Percentiles rank a stretch among this genome's conserved stretches.
phyloP scores from a whole-genome alignment of 2,329 filamentous ascomycete species.

The Calonectria hawksworthii region DNA sequence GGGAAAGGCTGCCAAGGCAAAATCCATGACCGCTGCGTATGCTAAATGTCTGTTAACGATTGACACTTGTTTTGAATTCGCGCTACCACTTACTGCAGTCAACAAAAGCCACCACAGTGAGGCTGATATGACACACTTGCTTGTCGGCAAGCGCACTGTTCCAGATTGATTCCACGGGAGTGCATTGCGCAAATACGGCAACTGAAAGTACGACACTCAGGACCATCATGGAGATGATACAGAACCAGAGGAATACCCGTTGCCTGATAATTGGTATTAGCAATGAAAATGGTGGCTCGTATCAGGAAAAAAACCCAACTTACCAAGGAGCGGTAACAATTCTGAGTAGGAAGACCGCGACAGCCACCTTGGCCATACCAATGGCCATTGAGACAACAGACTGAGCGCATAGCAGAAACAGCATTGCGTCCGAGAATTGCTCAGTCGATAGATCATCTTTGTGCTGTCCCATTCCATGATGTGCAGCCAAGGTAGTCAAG shows the following conservation, averaged over 20 bases:
- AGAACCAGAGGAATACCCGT: slow-evolving; percentile 31
- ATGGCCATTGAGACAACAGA: slow-evolving; percentile 26
- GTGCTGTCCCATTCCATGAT: slow-evolving; percentile 29
- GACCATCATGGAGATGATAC: slow-evolving; percentile 25
- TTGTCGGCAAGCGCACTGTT: slow-evolving; percentile 17
- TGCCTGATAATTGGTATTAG: slow-evolving; percentile 7
- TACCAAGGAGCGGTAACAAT: slow-evolving; percentile 32
- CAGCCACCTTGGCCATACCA: slow-evolving; percentile 29
- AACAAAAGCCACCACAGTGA: slow-evolving; percentile 26
- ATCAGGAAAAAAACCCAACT: not conserved
- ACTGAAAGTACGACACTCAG: slow-evolving; percentile 21
- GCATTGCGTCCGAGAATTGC: slow-evolving; percentile 21
- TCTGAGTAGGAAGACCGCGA: slow-evolving; percentile 27
- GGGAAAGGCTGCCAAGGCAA: slow-evolving; percentile 25
- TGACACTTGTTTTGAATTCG: rapidly evolving
- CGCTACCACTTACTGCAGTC: slow-evolving; percentile 17
- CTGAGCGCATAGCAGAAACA: slow-evolving; percentile 18
- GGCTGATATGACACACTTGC: slow-evolving; percentile 22
- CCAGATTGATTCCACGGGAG: slow-evolving; percentile 27
- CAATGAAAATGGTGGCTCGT: not conserved
- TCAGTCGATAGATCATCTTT: slow-evolving; percentile 4
- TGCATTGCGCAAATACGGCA: slow-evolving; percentile 28
- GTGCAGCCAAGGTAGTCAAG: slow-evolving; percentile 13
- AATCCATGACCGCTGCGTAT: slow-evolving; percentile 29
- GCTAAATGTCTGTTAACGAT: not conserved